phyloP scores from a whole-genome alignment of 106 monocot species.

The Alisma plantagoaquatica region DNA sequence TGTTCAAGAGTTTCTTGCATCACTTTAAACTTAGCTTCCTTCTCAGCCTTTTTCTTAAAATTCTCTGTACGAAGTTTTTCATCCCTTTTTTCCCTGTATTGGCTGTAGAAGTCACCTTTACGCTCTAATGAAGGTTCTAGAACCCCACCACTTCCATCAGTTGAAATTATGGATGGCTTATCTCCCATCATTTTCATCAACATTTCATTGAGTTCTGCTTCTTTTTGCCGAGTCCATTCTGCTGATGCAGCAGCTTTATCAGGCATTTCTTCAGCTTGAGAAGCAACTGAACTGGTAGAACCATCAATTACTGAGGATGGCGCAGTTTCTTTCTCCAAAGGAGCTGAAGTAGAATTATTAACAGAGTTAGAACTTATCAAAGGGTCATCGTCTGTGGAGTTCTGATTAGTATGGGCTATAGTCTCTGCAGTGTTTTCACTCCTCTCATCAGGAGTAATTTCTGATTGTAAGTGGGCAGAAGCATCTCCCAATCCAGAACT shows the following conservation, averaged over 20 bases:
- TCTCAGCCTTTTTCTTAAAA: constrained; percentile 30
- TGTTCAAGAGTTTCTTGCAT: constrained; percentile 36
- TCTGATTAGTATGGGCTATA: neutral
- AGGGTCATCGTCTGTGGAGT: constrained; percentile 2
- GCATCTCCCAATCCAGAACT: constrained; percentile 81
- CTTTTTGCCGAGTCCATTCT: constrained; percentile 82
- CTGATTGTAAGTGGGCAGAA: constrained; percentile 15
- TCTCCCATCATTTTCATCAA: constrained; percentile 69
- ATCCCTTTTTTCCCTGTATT: constrained; percentile 60
- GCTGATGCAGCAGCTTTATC: constrained; percentile 41
- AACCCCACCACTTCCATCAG: constrained; percentile 3
- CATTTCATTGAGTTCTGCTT: constrained; percentile 84
- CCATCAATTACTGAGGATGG: constrained; percentile 6
- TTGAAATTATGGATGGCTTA: constrained; percentile 35
- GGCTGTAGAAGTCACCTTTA: constrained; percentile 36
- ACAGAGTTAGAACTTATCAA: constrained; percentile 10
- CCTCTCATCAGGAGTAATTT: constrained; percentile 19
- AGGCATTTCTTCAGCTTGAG: constrained; percentile 26
- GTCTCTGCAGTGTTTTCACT: constrained; percentile 10
- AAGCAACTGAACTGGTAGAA: constrained; percentile 12
- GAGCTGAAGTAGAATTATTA: constrained; percentile 5
- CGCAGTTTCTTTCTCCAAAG: constrained; percentile 20
- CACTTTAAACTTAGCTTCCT: constrained; percentile 35
- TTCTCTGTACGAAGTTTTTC: constrained; percentile 51
- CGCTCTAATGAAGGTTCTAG: constrained; percentile 27